These are phyloP conservation scores for Fusarium pilosicola DNA, from an alignment of 2,329 filamentous ascomycete genomes.

Conservation along the genomic window DNA sequence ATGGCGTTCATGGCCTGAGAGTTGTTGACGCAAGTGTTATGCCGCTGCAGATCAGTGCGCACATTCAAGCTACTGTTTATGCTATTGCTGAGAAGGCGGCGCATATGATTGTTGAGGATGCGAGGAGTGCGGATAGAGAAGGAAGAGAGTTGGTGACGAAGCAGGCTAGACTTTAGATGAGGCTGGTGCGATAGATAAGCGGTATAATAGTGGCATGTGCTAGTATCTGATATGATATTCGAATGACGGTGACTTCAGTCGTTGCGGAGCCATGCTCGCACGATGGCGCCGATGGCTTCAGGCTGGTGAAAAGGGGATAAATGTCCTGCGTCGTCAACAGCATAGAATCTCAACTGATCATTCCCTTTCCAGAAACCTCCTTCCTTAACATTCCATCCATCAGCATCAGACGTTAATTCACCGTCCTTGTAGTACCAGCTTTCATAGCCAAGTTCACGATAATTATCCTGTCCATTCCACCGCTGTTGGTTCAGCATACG, in stretches of 20 bases:
- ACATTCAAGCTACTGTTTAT: constrained; percentile 50
- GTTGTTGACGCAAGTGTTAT: constrained; percentile 47
- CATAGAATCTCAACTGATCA: constrained; percentile 14
- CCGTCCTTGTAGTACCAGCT: constrained; percentile 14
- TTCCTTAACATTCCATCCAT: not conserved
- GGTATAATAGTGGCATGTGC: fast-evolving
- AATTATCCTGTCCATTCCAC: constrained; percentile 1
- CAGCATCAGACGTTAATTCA: not conserved
- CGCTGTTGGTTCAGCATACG: constrained; percentile 17
- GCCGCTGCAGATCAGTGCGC: constrained; percentile 44
- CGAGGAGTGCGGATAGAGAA: not conserved
- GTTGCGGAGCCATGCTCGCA: constrained; percentile 16
- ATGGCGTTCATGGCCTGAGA: constrained; percentile 44
- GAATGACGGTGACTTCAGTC: not conserved
- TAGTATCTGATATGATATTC: fast-evolving
- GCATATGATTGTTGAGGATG: constrained; percentile 40
- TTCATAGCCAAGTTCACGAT: not conserved
- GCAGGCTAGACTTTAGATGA: constrained; percentile 7
- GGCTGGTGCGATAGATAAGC: not conserved
- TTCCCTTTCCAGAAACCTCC: constrained; percentile 28
- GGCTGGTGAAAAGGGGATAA: constrained; percentile 17
- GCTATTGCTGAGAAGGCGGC: constrained; percentile 49
- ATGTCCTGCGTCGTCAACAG: constrained; percentile 29
- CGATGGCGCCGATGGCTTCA: constrained; percentile 9
- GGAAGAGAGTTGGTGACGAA: not conserved